phyloP scores from a whole-genome alignment of 305 asterid genomes.

The Fraxinus velutina region DNA sequence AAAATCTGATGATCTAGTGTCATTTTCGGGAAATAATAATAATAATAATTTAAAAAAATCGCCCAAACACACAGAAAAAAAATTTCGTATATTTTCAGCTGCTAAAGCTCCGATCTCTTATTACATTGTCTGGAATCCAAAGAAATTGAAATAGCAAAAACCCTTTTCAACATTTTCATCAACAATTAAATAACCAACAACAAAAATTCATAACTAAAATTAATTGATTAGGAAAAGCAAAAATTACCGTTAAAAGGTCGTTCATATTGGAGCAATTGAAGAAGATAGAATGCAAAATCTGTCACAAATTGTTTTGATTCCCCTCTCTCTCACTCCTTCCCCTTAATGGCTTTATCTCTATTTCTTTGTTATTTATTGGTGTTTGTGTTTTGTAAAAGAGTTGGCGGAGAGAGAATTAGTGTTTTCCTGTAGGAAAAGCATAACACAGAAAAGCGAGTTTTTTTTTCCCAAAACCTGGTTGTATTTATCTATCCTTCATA shows the following conservation, averaged over 20 bases:
- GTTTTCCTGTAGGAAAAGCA: background rate
- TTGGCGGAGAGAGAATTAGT: background rate
- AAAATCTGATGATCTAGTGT: background rate
- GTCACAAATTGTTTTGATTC: background rate
- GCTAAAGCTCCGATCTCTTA: background rate
- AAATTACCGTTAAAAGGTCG: slow-evolving; percentile 38
- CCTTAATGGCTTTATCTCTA: background rate
- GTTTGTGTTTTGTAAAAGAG: background rate
- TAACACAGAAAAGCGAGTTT: background rate
- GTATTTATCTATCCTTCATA: background rate
- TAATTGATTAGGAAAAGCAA: background rate
- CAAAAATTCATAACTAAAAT: background rate
- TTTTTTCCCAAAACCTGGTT: background rate
- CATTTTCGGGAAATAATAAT: background rate
- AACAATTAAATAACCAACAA: background rate
- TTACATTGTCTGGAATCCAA: background rate
- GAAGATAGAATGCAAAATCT: slow-evolving; percentile 23
- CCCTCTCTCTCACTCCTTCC: background rate
- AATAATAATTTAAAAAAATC: background rate
- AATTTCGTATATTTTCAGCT: background rate
- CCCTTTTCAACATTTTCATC: slow-evolving; percentile 1
- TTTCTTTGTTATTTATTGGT: background rate
- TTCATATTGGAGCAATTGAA: slow-evolving; percentile 32
- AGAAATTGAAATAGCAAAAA: background rate
- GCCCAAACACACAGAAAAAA: background rate